Conservation (phyloP, 176 grass and related monocot species). For the Juncus effusus region DNA sequence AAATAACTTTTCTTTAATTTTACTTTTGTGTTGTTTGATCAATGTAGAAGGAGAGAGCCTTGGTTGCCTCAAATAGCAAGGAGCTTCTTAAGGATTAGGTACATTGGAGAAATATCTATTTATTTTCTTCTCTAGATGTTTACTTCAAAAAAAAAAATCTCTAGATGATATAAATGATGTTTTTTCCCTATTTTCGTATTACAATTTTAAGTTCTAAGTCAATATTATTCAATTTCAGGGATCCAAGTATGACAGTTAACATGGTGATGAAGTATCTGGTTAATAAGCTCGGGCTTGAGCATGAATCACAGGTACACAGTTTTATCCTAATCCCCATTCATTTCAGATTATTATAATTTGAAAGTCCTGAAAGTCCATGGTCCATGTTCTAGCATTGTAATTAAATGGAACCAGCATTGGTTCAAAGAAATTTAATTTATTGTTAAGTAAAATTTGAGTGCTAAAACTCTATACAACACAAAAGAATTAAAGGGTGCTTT, state of each 20-base stretch:
- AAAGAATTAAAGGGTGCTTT: background rate
- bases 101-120: background rate
- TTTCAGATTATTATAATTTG: background rate
- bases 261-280: constrained; percentile 42
- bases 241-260: constrained; percentile 36
- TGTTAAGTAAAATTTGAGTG: background rate
- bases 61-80: constrained; percentile 44
- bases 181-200: background rate
- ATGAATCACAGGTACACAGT: constrained; percentile 41
- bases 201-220: background rate
- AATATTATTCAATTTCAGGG: constrained; percentile 12
- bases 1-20: background rate
- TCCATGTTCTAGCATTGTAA: background rate
- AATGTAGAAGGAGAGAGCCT: constrained; percentile 34
- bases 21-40: background rate
- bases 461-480: no score
- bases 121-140: background rate
- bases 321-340: background rate
- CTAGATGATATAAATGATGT: constrained; percentile 17
- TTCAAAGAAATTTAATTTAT: constrained; percentile 18
- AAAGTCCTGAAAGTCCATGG: no score
- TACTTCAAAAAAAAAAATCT: background rate
- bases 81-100: constrained; percentile 39
- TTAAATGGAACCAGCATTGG: background rate
- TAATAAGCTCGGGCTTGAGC: constrained; percentile 37